These are phyloP conservation scores for Sesbania bispinosa DNA, from an alignment of 306 rosid genomes.

Conservation along the genomic window DNA sequence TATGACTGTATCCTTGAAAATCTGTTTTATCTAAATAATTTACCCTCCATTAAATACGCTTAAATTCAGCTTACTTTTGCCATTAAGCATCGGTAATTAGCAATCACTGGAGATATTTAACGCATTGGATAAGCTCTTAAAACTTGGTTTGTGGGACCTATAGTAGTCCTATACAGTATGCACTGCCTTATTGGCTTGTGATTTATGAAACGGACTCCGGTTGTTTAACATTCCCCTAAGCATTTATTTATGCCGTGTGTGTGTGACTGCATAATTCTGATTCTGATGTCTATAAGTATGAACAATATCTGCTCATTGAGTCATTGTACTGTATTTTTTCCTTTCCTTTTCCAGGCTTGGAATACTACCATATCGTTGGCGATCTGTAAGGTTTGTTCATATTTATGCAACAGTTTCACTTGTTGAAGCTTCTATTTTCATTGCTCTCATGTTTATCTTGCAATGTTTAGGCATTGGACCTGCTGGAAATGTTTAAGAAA, in stretches of 20 bases:
- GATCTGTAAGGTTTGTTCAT: constrained; percentile 72
- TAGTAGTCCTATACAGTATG: too few relatives aligned
- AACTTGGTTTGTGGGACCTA: background rate
- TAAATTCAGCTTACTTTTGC: constrained; percentile 10
- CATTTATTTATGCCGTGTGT: background rate
- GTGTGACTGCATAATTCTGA: background rate
- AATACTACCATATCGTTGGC: constrained; percentile 75
- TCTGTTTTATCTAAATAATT: background rate
- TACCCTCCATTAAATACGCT: background rate
- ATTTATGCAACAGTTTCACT: background rate
- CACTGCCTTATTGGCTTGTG: constrained; percentile 17
- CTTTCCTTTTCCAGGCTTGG: constrained; percentile 66
- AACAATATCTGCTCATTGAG: constrained; percentile 4
- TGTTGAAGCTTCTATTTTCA: constrained; percentile 1
- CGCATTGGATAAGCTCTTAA: background rate
- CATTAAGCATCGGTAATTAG: background rate
- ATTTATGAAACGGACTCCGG: background rate
- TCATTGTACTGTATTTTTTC: background rate
- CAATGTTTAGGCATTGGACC: constrained; percentile 65
- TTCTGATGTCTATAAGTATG: background rate
- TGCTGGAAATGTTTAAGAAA: constrained; percentile 80
- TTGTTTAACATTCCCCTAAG: background rate
- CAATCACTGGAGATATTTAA: background rate
- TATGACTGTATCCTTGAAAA: background rate
- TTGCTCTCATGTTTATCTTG: constrained; percentile 22